Base-by-base conservation (phyloP, 2,329 filamentous ascomycete genomes). In the Penicillium corylophilum region DNA sequence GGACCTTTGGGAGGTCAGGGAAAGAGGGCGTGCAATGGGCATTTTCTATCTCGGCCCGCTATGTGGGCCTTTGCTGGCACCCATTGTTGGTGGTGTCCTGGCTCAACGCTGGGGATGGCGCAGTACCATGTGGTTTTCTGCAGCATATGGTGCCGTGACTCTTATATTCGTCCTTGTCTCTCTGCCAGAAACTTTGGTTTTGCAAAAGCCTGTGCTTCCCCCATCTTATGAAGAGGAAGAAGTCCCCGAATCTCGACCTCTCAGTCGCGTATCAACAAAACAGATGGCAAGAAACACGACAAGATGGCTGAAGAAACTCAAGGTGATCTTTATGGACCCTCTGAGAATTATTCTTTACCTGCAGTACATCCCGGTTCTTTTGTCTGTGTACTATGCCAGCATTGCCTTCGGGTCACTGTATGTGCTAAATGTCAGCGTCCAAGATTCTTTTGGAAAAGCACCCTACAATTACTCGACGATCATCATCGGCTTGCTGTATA, bases 41-140 rank as follows among this genome's bases (percentile, higher is more conserved):
- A 79, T 89, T 36, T 94, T 93, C 71, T 94, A 92, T 62, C 78
- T 94, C 0, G 90, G 90, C 0, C 89, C 90, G 0, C 72, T 94
- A 8, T 80, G 85, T 44, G 89, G 89, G 0, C 90, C 90, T 0
- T 72, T 94, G 13, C 69, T 93, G 5, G 84, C 87, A 0, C 90
- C 90, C 2, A 87, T 94, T 46, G 77, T 94, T 28, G 90, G 89
- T 46, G 90, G 89, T 39, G 82, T 80, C 0, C 72, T 95, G n/a
- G 79, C 86, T 1, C 74, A 89, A 59, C 77, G 71, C 5, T 85
- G 87, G 64, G 83, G 85, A 1, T 94, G 90, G 90, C 78, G 87
- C 61, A 84, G 84, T 35, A 89, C 88, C 1, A 83, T 90, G 75
- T 94, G 88, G 86, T 90, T 90, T 59, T 78, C 90, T 35, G 79